Conservation (phyloP, 345 rosid species). For the Microcos paniculata region DNA sequence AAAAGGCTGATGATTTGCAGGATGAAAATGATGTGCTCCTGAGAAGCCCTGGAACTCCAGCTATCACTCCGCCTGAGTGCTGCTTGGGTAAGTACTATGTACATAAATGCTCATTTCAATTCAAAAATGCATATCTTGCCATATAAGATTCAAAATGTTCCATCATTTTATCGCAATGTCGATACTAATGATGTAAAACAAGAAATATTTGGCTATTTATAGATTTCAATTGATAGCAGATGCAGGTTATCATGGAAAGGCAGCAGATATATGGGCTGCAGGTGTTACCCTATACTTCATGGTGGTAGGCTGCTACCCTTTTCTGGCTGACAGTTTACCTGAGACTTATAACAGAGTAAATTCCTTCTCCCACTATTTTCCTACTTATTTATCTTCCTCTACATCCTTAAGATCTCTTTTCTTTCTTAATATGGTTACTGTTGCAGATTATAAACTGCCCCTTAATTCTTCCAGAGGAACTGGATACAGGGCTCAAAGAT, state of each 20-base stretch:
- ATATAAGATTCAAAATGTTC: neutral
- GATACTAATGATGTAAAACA: neutral
- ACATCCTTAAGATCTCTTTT: neutral
- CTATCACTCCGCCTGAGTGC: conserved; percentile 96
- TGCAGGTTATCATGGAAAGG: conserved; percentile 73
- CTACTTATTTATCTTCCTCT: neutral
- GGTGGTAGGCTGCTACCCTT: conserved; percentile 81
- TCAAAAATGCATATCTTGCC: neutral
- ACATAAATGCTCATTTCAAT: conserved; percentile 13
- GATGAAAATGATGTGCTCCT: conserved; percentile 90
- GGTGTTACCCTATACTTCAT: conserved; percentile 85
- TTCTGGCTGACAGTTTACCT: conserved; percentile 80
- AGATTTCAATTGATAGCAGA: conserved; percentile 36
- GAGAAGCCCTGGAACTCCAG: conserved; percentile 95
- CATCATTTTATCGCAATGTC: neutral
- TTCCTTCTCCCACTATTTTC: neutral
- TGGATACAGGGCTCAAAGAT: neutral
- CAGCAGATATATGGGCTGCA: conserved; percentile 93
- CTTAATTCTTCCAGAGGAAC: neutral
- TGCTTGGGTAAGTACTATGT: conserved; percentile 52
- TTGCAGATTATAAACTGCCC: neutral
- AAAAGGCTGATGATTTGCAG: conserved; percentile 27
- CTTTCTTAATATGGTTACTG: neutral
- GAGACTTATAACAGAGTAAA: conserved; percentile 87
- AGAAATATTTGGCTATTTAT: conserved; percentile 11